Base-by-base conservation (phyloP, 2,329 filamentous ascomycete species). In the Stagonosporopsis chrysanthemi region DNA sequence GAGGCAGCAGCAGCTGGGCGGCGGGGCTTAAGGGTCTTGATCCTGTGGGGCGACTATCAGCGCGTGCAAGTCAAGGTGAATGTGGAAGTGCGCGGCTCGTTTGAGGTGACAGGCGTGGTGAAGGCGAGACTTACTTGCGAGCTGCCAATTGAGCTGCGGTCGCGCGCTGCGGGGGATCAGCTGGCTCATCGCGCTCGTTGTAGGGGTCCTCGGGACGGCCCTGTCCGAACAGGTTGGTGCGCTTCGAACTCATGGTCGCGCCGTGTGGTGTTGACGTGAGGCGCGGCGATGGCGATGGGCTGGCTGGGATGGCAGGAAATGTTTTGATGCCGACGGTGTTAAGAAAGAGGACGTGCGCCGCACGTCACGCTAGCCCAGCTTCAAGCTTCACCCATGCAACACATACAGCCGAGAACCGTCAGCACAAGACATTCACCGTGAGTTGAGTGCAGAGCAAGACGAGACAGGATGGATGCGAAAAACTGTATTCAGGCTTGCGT, bases 111-210 rank as follows among this genome's bases (percentile, higher is more conserved):
- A 26, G 56, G 52, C 41, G 31, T 26, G 26, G 51, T 24, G 33
- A 53, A 49, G 39, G 50, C 35, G 50, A 64, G 52, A 84, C 83
- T 79, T 77, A 85, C 83, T 81, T 84, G 75, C 83, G 79, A 58
- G 72, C 75, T 29, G 83, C 83, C 73, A 84, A 47, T 72, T 85
- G 83, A 36, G 83, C 82, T 36, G 83, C 82, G 26, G 82, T 84
- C 31, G 83, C 83, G 72, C 78, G 78, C 64, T 80, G 77, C 24
- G 80, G 78, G 63, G 77, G 75, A 2, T 83, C 81, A 43, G 76
- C 77, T 26, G 75, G 75, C 46, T 75, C 73, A 29, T 68, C 62
- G 42, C 63, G 62, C 38, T 71, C 70, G 47, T 70, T 61, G 56
- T 71, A 72, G 11, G 67, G 68, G 12, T 48, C 26, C 43, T 72